Percentiles rank a stretch among this genome's conserved stretches.
phyloP scores from a whole-genome alignment of 1,284 basidiomycete genomes.

The Xerocomus tenax region DNA sequence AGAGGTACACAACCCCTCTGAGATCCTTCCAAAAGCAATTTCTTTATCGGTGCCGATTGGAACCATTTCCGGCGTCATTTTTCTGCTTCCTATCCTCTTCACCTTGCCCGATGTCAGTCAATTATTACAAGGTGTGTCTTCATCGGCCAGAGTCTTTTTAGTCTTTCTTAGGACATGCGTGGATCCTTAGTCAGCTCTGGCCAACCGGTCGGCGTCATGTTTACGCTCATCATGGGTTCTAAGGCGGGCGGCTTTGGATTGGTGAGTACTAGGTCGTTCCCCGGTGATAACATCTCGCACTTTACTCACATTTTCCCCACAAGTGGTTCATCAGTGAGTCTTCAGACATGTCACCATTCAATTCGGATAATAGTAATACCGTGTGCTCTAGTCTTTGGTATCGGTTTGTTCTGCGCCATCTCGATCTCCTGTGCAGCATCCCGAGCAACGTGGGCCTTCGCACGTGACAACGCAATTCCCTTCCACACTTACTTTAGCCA shows the following conservation, averaged over 20 bases:
- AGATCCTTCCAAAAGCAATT: conserved; percentile 53
- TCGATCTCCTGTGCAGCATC: conserved; percentile 59
- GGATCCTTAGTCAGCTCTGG: conserved; percentile 45
- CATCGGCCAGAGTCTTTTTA: background rate
- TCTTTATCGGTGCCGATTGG: conserved; percentile 58
- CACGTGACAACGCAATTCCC: conserved; percentile 60
- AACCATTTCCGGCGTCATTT: conserved; percentile 47
- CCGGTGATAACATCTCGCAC: background rate
- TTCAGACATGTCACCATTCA: background rate
- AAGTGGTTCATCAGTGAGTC: conserved; percentile 43
- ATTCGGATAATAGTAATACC: background rate
- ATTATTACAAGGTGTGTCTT: conserved; percentile 41
- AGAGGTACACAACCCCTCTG: conserved; percentile 51
- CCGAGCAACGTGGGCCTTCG: conserved; percentile 63
- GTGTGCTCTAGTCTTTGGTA: conserved; percentile 39
- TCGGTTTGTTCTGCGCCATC: conserved; percentile 49
- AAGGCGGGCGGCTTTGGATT: conserved; percentile 57
- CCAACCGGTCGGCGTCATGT: conserved; percentile 59
- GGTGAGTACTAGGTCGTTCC: conserved; percentile 27
- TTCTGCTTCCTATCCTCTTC: conserved; percentile 63
- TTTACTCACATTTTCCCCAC: background rate
- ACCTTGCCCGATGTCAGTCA: conserved; percentile 50
- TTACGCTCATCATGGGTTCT: conserved; percentile 55
- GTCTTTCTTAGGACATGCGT: background rate
- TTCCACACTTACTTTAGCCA: conserved; percentile 45